phyloP scores from a whole-genome alignment of 768 basidiomycete genomes.

The Trametes meyenii region DNA sequence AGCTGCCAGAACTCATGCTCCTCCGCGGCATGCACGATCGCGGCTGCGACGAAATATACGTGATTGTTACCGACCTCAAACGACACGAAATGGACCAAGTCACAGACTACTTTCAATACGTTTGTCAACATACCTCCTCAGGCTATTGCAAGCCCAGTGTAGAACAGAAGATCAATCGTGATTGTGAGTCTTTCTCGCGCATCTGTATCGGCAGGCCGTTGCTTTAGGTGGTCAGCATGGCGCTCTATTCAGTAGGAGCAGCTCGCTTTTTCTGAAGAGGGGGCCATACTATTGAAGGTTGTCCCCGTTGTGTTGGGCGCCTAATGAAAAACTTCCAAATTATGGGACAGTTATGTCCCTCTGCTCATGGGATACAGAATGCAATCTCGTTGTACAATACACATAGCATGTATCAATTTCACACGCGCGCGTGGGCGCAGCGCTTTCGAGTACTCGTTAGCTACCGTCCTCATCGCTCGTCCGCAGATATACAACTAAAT shows the following conservation, averaged over 20 bases:
- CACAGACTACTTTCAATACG: slow-evolving; percentile 77
- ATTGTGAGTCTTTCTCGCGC: slow-evolving; percentile 52
- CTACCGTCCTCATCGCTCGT: slow-evolving; percentile 1
- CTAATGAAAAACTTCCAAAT: too few relatives aligned
- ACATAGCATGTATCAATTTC: background rate
- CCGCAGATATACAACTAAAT: slow-evolving; percentile 63
- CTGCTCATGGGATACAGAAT: too few relatives aligned
- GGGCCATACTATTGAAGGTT: background rate
- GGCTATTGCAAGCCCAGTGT: slow-evolving; percentile 66
- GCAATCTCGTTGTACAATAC: too few relatives aligned
- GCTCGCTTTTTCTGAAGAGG: too few relatives aligned
- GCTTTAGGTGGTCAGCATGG: too few relatives aligned
- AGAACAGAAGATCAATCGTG: slow-evolving; percentile 66
- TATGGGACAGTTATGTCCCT: too few relatives aligned
- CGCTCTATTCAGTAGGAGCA: background rate
- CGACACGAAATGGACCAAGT: slow-evolving; percentile 81
- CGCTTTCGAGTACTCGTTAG: background rate
- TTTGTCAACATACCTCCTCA: slow-evolving; percentile 65
- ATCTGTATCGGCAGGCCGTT: background rate
- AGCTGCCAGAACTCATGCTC: slow-evolving; percentile 82
- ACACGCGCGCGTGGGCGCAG: background rate
- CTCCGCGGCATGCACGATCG: slow-evolving; percentile 80
- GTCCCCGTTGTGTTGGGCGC: background rate
- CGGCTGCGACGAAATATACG: slow-evolving; percentile 76
- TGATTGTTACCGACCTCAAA: slow-evolving; percentile 80